Base-by-base conservation (phyloP, 129 eudicot genomes). In the Artemisia annua region DNA sequence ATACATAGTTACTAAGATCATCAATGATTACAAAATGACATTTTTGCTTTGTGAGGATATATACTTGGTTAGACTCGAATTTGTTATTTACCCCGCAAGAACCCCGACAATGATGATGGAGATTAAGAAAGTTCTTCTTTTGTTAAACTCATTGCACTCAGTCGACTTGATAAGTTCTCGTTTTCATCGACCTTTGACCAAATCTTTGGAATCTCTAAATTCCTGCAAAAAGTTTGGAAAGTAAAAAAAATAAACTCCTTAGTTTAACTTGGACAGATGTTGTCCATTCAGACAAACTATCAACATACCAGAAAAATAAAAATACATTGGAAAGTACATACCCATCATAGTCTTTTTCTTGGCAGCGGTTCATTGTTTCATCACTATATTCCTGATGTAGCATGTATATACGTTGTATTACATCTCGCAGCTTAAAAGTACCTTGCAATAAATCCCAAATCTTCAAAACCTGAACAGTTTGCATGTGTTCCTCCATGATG, bases 201-300 rank as follows among this genome's bases (percentile, higher is more conserved):
- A 61, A 32, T 62, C 61, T 62, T 73, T 39, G 78, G 64, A 74
- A 63, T 63, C 78, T 63, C 65, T 22, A 74, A 64, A 74, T 74
- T 24, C 71, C 71, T 74, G 5, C 63, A 2, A 52, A 52, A 53
- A 32, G n/a, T 11, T 1, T 39, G 8, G 49, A 48, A 16, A 52
- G 53, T 14, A 20, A 18, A 53, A 16, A 69, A 54, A 48, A 48
- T 39, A 39, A 39, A 39, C 15, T 24, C 7, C 39, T 32, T 32
- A 32, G 39, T 32, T 32, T 32, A 32, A 32, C 44, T 39, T 39
- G 44, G 44, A 39, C 9, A 39, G 1, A 39, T 39, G 44, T 39
- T 3, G 35, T 30, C 35, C 5, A 30, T 30, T 30, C 35, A 32
- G 43, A 32, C 43, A 32, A 32, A 5, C 8, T 32, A 32, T 32